A percentile compares a stretch with the other conserved stretches of the same genome.
Conservation (phyloP, 2,329 filamentous ascomycete species). For the Epichloe bromicola region DNA sequence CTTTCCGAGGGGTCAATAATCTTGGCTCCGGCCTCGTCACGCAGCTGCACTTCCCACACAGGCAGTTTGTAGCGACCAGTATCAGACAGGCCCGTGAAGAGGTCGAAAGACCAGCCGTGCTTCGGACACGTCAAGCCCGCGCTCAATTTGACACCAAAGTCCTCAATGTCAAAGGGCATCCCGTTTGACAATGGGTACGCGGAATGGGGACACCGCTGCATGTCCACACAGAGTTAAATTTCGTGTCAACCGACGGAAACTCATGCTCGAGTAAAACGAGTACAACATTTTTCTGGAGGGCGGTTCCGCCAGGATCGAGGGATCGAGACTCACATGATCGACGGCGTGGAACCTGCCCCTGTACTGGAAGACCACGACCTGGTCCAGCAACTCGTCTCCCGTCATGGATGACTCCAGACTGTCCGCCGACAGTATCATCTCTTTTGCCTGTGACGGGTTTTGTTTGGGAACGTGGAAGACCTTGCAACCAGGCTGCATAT, state of each 20-base stretch:
- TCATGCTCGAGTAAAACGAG: too few relatives aligned
- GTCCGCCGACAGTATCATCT: slow-evolving; percentile 15
- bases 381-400: slow-evolving; percentile 32
- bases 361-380: slow-evolving; percentile 54
- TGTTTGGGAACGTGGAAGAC: slow-evolving; percentile 37
- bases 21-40: slow-evolving; percentile 12
- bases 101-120: slow-evolving; percentile 59
- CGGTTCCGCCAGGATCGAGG: neutral
- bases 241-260: too few relatives aligned
- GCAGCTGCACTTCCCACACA: slow-evolving; percentile 50
- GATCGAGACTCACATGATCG: slow-evolving; percentile 43
- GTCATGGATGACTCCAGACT: neutral
- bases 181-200: slow-evolving; percentile 53
- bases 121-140: slow-evolving; percentile 54
- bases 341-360: slow-evolving; percentile 52
- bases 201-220: slow-evolving; percentile 52
- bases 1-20: slow-evolving; percentile 2
- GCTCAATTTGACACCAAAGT: slow-evolving; percentile 52
- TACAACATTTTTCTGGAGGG: neutral
- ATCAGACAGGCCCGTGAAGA: slow-evolving; percentile 49
- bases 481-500: slow-evolving; percentile 41
- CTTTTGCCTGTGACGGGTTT: slow-evolving; percentile 24
- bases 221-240: too few relatives aligned
- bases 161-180: slow-evolving; percentile 56
- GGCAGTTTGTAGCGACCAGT: slow-evolving; percentile 47